Evolutionary conservation across 768 basidiomycete species (phyloP).

Genomic region (Hypholoma fasciculare): DNA sequence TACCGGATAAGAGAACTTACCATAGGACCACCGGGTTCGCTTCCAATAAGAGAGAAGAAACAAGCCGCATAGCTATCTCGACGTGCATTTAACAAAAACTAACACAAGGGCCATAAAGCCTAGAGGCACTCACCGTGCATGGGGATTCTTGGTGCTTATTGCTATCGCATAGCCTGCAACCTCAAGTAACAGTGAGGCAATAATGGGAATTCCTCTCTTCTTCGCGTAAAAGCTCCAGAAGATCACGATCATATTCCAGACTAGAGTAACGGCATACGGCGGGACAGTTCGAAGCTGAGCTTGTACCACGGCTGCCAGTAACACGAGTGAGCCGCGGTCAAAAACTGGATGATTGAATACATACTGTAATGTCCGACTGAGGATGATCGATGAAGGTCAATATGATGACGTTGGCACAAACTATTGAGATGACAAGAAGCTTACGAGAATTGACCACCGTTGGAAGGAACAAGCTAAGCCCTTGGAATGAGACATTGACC

Average conservation of each 20-base stretch:
- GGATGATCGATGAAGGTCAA: background rate
- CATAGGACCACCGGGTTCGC: conserved; percentile 33
- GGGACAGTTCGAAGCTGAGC: conserved; percentile 47
- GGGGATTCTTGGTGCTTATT: conserved; percentile 34
- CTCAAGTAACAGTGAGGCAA: conserved; percentile 32
- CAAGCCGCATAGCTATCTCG: conserved; percentile 39
- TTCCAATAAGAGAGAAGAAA: conserved; percentile 39
- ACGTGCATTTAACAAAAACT: conserved; percentile 1
- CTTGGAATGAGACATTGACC: conserved; percentile 41
- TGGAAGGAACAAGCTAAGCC: conserved; percentile 40
- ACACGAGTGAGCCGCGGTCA: background rate
- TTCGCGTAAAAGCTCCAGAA: conserved; percentile 33
- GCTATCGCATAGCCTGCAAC: conserved; percentile 42
- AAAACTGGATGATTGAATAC: background rate
- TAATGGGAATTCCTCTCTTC: conserved; percentile 30
- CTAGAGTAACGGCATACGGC: conserved; percentile 36
- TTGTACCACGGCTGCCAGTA: conserved; percentile 34
- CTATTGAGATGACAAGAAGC: conserved; percentile 9
- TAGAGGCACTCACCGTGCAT: conserved; percentile 26
- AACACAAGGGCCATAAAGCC: background rate
- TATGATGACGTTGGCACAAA: background rate
- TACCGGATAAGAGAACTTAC: conserved; percentile 2
- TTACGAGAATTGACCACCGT: conserved; percentile 41
- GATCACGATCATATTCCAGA: conserved; percentile 34
- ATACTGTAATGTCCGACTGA: conserved; percentile 35